A percentile compares a stretch with the other conserved stretches of the same genome.
Evolutionary conservation across 192 early-diverging fungal species (phyloP).

Genomic region (Thamnidium elegans): DNA sequence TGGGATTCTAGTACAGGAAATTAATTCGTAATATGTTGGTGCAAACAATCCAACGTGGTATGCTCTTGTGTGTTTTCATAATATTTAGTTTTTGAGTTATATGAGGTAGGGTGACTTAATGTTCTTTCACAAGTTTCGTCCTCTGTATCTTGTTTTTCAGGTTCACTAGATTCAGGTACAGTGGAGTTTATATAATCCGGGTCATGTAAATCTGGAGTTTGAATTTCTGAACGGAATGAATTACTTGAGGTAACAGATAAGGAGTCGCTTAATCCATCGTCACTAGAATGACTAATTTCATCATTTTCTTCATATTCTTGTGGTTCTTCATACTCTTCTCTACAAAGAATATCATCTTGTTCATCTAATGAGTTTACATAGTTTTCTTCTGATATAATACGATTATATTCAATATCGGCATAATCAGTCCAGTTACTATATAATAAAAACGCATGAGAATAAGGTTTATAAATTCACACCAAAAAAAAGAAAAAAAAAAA

Average conservation of each 20-base stretch:
- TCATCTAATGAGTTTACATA: slow-evolving; percentile 6
- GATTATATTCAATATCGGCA: slow-evolving; percentile 12
- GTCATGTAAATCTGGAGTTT: no score
- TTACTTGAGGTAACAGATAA: not conserved
- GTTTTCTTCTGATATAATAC: slow-evolving; percentile 12
- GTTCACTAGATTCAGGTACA: no score
- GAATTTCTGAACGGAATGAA: not conserved
- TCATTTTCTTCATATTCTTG: not conserved
- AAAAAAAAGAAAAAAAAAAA: not conserved
- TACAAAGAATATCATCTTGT: not conserved
- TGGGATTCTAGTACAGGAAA: no score
- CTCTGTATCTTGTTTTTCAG: no score
- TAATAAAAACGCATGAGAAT: not conserved
- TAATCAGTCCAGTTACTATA: slow-evolving; percentile 14
- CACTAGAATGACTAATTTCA: slow-evolving; percentile 3
- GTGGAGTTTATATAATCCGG: no score
- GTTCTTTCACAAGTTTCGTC: no score
- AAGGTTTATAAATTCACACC: not conserved
- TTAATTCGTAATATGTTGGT: no score
- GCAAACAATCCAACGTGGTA: no score
- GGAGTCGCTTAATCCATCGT: slow-evolving; percentile 7
- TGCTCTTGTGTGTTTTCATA: no score
- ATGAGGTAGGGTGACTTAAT: no score
- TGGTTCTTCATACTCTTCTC: no score
- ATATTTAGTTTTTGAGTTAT: no score